These are phyloP conservation scores for Dianthus caryophyllus DNA, from an alignment of 148 eudicot species.

Conservation along the genomic window DNA sequence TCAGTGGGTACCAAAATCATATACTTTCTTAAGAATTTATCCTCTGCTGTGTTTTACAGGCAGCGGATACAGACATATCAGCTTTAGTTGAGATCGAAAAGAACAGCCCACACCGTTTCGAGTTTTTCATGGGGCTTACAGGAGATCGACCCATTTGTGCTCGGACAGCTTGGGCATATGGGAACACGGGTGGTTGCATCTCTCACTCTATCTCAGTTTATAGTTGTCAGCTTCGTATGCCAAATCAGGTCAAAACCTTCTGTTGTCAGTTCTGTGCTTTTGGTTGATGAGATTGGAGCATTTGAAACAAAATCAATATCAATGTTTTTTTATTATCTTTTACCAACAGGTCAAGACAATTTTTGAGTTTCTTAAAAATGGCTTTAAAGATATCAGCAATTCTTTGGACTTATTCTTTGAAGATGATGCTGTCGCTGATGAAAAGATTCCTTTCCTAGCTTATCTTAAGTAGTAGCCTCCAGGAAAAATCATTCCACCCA, in stretches of 20 bases:
- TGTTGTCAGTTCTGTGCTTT: not conserved
- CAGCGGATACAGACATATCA: constrained; percentile 90
- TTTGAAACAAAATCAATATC: constrained; percentile 1
- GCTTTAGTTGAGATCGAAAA: constrained; percentile 96
- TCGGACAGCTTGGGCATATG: constrained; percentile 98
- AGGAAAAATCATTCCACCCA: constrained; percentile 57
- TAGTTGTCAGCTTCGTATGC: constrained; percentile 93
- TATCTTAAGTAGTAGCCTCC: constrained; percentile 76
- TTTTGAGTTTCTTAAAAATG: constrained; percentile 86
- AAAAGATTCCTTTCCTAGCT: constrained; percentile 92
- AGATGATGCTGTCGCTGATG: constrained; percentile 93
- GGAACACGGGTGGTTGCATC: constrained; percentile 89
- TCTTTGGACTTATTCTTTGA: constrained; percentile 87
- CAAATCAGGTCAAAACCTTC: constrained; percentile 53
- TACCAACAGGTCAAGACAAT: constrained; percentile 71
- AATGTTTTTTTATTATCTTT: not conserved
- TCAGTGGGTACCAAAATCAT: not conserved
- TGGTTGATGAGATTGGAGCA: constrained; percentile 11
- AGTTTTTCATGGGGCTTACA: constrained; percentile 95
- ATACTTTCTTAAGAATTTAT: constrained; percentile 16
- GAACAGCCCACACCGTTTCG: constrained; percentile 96
- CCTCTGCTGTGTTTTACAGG: constrained; percentile 50
- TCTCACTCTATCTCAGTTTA: constrained; percentile 96
- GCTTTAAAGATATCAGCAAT: constrained; percentile 79
- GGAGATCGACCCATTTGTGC: constrained; percentile 99